Percentiles rank a stretch among this genome's conserved stretches.
These are phyloP conservation scores for Glycine tomentella DNA, from an alignment of 306 rosid genomes.

Conservation along the genomic window DNA sequence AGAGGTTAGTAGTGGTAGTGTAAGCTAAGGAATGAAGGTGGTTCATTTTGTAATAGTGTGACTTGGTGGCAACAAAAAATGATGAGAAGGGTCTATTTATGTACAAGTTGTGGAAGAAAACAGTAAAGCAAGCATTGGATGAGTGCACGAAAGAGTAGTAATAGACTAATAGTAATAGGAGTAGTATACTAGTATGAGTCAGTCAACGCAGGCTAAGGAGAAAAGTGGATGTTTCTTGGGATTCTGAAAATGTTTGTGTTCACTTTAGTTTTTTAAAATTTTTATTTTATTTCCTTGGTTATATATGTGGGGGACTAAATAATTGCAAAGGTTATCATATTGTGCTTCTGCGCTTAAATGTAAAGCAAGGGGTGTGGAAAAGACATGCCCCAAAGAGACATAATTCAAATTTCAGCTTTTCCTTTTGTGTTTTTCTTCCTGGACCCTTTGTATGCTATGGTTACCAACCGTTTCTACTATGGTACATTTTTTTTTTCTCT, in stretches of 20 bases:
- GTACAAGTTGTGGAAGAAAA: slow-evolving; percentile 49
- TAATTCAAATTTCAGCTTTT: slow-evolving; percentile 98
- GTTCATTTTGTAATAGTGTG: slow-evolving; percentile 52
- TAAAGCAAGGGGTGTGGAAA: slow-evolving; percentile 55
- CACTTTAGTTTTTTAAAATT: slow-evolving; percentile 49
- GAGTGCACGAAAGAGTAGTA: slow-evolving; percentile 44
- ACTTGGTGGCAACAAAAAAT: slow-evolving; percentile 38
- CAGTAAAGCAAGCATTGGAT: slow-evolving; percentile 32
- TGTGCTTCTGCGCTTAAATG: slow-evolving; percentile 62
- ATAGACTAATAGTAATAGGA: not conserved
- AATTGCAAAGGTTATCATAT: slow-evolving; percentile 72
- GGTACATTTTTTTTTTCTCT: slow-evolving; percentile 30
- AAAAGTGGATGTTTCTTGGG: slow-evolving; percentile 68
- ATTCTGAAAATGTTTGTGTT: slow-evolving; percentile 68
- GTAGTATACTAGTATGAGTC: slow-evolving; percentile 45
- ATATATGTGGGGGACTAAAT: slow-evolving; percentile 87
- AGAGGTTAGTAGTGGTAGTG: slow-evolving; percentile 55
- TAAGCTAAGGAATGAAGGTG: slow-evolving; percentile 70
- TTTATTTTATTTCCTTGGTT: slow-evolving; percentile 37
- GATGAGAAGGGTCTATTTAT: slow-evolving; percentile 62
- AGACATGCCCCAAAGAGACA: slow-evolving; percentile 59
- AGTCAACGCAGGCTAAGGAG: slow-evolving; percentile 76
- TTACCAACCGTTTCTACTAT: slow-evolving; percentile 64
- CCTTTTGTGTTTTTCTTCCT: slow-evolving; percentile 54
- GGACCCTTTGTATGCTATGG: slow-evolving; percentile 48